These are phyloP conservation scores for Ceratocystis eucalypticola DNA, from an alignment of 2,329 filamentous ascomycete species.

Conservation along the genomic window DNA sequence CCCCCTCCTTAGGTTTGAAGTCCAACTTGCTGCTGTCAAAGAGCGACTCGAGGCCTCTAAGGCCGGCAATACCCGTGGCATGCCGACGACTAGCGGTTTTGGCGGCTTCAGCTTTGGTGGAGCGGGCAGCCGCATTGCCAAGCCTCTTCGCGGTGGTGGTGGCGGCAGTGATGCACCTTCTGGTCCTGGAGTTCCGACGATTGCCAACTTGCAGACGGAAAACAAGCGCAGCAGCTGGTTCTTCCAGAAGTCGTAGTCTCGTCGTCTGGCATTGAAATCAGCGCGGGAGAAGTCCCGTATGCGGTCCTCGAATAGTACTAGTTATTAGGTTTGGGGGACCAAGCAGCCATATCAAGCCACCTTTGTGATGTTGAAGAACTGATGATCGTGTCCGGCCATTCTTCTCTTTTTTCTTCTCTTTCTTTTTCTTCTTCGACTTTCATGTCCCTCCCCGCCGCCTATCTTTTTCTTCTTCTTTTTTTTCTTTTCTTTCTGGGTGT, in stretches of 20 bases:
- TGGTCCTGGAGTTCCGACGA: conserved; percentile 38
- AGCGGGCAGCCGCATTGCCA: conserved; percentile 53
- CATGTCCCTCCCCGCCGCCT: not conserved
- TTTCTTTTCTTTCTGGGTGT: conserved; percentile 10
- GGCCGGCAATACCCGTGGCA: conserved; percentile 72
- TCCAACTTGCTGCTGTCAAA: conserved; percentile 92
- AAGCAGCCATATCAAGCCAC: not conserved
- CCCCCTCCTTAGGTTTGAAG: conserved; percentile 61
- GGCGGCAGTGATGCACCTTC: conserved; percentile 36
- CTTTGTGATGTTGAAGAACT: conserved; percentile 14
- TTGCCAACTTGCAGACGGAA: conserved; percentile 44
- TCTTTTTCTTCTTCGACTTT: not conserved
- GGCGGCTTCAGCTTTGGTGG: conserved; percentile 59
- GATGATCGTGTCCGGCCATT: conserved; percentile 1
- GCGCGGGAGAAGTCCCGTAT: conserved; percentile 10
- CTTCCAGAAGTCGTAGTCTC: conserved; percentile 46
- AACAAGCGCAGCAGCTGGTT: conserved; percentile 63
- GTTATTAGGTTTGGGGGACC: conserved; percentile 14
- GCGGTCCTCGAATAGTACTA: conserved; percentile 9
- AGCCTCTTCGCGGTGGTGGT: conserved; percentile 51
- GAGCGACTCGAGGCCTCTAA: conserved; percentile 94
- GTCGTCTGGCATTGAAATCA: conserved; percentile 15
- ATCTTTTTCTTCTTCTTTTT: not conserved
- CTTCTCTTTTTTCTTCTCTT: not conserved
- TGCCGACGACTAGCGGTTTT: conserved; percentile 47